Percentiles rank a stretch among this genome's conserved stretches.
Evolutionary conservation across 2,329 filamentous ascomycete genomes (phyloP).

Genomic region (Colletotrichum chrysophilum): DNA sequence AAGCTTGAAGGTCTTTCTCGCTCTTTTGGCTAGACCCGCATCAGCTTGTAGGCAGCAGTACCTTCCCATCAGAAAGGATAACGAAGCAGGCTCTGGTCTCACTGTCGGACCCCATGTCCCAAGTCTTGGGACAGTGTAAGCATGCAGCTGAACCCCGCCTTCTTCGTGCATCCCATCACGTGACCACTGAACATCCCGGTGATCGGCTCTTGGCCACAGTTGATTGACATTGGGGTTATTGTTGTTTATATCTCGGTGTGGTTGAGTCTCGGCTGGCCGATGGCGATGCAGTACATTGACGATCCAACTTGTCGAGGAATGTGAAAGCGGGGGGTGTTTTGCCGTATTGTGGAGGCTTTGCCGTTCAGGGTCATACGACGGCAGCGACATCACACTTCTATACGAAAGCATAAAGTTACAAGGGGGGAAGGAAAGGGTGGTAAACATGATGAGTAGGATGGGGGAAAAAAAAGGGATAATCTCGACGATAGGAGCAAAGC

Average conservation of each 20-base stretch:
- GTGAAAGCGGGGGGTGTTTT: neutral
- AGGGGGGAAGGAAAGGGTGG: neutral
- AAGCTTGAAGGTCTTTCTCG: neutral
- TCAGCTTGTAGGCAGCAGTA: neutral
- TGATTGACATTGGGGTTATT: neutral
- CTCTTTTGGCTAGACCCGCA: neutral
- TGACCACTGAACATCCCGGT: neutral
- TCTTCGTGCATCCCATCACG: neutral
- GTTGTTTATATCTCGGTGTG: neutral
- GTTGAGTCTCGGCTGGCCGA: neutral
- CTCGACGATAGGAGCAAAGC: neutral
- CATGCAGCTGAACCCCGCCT: neutral
- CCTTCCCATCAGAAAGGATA: neutral
- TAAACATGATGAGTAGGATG: neutral
- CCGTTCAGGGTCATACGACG: neutral
- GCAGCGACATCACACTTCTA: neutral
- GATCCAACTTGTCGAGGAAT: neutral
- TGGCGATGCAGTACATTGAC: neutral
- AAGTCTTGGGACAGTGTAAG: neutral
- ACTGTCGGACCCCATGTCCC: neutral
- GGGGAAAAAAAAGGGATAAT: neutral
- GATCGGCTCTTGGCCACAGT: neutral
- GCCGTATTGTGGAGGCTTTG: neutral
- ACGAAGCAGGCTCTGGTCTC: neutral
- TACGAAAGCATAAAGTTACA: too few relatives aligned